A percentile compares a stretch with the other conserved stretches of the same genome.
These are phyloP conservation scores for Lophium mytilinum DNA, from an alignment of 495 filamentous ascomycete species.

Conservation along the genomic window DNA sequence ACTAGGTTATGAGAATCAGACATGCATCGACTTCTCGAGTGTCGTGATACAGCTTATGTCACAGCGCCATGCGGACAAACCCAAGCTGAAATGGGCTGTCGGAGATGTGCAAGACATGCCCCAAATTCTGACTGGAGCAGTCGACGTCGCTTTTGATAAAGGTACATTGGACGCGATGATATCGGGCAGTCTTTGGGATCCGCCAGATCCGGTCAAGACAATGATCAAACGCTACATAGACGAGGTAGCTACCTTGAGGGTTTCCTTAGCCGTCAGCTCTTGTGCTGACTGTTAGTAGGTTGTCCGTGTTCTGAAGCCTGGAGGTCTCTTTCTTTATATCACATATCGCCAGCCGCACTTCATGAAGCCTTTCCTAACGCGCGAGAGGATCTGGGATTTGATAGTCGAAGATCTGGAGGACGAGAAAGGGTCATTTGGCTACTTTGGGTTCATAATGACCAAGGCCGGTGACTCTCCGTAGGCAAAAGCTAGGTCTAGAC, in stretches of 20 bases:
- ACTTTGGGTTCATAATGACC: slow-evolving; percentile 44
- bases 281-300: slow-evolving; percentile 33
- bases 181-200: slow-evolving; percentile 49
- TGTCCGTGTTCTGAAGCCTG: slow-evolving; percentile 44
- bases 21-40: slow-evolving; percentile 51
- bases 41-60: slow-evolving; percentile 46
- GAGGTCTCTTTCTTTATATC: slow-evolving; percentile 48
- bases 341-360: slow-evolving; percentile 57
- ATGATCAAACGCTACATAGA: slow-evolving; percentile 45
- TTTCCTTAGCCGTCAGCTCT: slow-evolving; percentile 6
- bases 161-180: slow-evolving; percentile 56
- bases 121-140: slow-evolving; percentile 21
- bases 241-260: slow-evolving; percentile 36
- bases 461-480: too few relatives aligned
- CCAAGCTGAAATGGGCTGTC: slow-evolving; percentile 39
- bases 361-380: slow-evolving; percentile 43
- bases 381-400: slow-evolving; percentile 39
- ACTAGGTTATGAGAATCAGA: slow-evolving; percentile 46
- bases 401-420: slow-evolving; percentile 36
- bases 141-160: slow-evolving; percentile 57
- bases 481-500: neutral
- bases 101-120: slow-evolving; percentile 48
- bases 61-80: slow-evolving; percentile 30
- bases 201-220: slow-evolving; percentile 44
- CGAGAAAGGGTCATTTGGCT: slow-evolving; percentile 39